Base-by-base conservation (phyloP, 2,329 filamentous ascomycete genomes). In the Fusarium sambucinum region DNA sequence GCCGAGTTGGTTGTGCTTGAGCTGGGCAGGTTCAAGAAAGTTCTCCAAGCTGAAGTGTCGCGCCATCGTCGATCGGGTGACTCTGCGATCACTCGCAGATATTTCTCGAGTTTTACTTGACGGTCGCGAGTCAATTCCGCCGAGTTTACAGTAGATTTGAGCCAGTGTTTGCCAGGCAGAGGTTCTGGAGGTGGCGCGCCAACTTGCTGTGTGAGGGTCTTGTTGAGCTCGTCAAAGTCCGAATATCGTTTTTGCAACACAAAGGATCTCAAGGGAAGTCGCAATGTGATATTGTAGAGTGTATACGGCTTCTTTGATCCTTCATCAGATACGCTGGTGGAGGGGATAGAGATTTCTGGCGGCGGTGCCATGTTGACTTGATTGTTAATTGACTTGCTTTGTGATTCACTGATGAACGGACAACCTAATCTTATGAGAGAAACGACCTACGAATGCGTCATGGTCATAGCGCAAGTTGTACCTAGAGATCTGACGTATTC, bases 181-280 rank as follows among this genome's bases (percentile, higher is more conserved):
- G 90, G 81, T 2, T 83, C 82, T 0, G 92, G 92, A 10, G 92
- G 92, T 21, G 90, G 78, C 23, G 82, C 75, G 71, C 89, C 88
- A 58, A 90, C 86, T 50, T 88, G 82, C 40, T 85, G 80, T 21
- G 84, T 83, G 11, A 96, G 85, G 6, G 85, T 80, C 30, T 82
- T 78, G 80, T 96, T 88, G 17, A 96, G 87, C 46, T 83, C 77
- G 56, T 83, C 82, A 75, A 96, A 96, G 76, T 96, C 92, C 54
- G 90, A 93, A 83, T 95, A 96, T 73, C 92, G 91, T 79, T 94
- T 95, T 74, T 90, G 88, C 7, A 94, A 84, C 68, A 91, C 90
- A 73, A 90, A 92, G 6, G 91, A 91, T 47, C 91, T 89, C 16
- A 95, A 85, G 0, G 92, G 92, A 2, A 94, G 88, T 51, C 91